These are phyloP conservation scores for Diplocarpon mali DNA, from an alignment of 2,329 filamentous ascomycete species.

Conservation along the genomic window DNA sequence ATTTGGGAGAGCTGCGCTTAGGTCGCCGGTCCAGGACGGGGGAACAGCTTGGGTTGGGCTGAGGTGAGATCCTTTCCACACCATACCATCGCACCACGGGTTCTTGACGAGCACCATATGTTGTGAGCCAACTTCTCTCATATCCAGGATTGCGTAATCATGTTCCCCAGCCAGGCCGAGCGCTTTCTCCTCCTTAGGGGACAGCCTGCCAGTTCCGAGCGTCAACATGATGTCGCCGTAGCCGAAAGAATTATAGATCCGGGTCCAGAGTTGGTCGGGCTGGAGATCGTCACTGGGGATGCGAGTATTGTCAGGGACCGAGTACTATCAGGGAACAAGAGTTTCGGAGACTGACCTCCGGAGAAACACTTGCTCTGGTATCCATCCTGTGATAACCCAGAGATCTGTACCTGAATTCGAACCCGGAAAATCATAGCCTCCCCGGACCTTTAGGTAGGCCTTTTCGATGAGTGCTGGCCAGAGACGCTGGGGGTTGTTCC, in stretches of 20 bases:
- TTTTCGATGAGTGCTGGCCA: slow-evolving; percentile 95
- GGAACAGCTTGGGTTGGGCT: background rate
- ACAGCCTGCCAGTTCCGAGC: slow-evolving; percentile 77
- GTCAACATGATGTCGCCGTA: slow-evolving; percentile 78
- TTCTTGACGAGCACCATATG: slow-evolving; percentile 81
- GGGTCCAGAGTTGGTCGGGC: slow-evolving; percentile 63
- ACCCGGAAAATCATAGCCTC: slow-evolving; percentile 94
- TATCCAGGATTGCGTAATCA: slow-evolving; percentile 82
- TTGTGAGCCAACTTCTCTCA: slow-evolving; percentile 53
- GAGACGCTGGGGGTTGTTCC: slow-evolving; percentile 66
- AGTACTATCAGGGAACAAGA: background rate
- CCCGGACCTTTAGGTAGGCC: slow-evolving; percentile 88
- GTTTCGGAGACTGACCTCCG: slow-evolving; percentile 44
- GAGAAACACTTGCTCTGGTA: slow-evolving; percentile 88
- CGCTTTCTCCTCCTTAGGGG: slow-evolving; percentile 62
- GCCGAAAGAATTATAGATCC: slow-evolving; percentile 63
- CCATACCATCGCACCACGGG: slow-evolving; percentile 78
- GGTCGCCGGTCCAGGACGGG: slow-evolving; percentile 16
- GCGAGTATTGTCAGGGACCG: background rate
- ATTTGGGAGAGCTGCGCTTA: slow-evolving; percentile 18
- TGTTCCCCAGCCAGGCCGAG: slow-evolving; percentile 82
- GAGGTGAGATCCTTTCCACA: slow-evolving; percentile 48
- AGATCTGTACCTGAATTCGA: slow-evolving; percentile 95
- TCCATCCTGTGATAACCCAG: slow-evolving; percentile 89
- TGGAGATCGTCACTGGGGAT: slow-evolving; percentile 60